Evolutionary conservation across 805 yeast species (phyloP).

Genomic region (Naumovozyma baii): DNA sequence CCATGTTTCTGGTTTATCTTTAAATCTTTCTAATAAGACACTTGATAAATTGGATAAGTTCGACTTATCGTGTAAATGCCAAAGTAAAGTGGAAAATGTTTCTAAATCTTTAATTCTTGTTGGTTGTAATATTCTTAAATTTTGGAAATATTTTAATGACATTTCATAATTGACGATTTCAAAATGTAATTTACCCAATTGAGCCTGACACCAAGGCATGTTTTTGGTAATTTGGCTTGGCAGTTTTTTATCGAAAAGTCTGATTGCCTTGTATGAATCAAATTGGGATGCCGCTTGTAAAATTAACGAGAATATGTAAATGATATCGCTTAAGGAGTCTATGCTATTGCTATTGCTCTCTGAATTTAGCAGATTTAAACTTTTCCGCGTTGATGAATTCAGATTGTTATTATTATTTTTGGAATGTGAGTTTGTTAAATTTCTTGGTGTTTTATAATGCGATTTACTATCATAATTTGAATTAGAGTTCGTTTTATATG

Average conservation of each 20-base stretch:
- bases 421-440: neutral
- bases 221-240: conserved; percentile 47
- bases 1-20: conserved; percentile 78
- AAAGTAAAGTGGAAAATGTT: conserved; percentile 74
- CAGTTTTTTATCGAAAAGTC: conserved; percentile 46
- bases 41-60: conserved; percentile 76
- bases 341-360: neutral
- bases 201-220: conserved; percentile 80
- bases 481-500: conserved; percentile 16
- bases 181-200: conserved; percentile 71
- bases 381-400: conserved; percentile 3
- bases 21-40: conserved; percentile 60
- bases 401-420: neutral
- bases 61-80: conserved; percentile 82
- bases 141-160: conserved; percentile 53
- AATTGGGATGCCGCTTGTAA: conserved; percentile 32
- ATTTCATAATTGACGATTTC: conserved; percentile 81
- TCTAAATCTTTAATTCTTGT: conserved; percentile 85
- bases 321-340: conserved; percentile 4
- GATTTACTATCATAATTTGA: conserved; percentile 7
- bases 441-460: conserved; percentile 19
- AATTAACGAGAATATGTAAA: conserved; percentile 15
- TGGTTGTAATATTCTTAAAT: conserved; percentile 59
- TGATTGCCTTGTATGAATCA: conserved; percentile 73
- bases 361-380: neutral